Evolutionary conservation across 192 early-diverging fungal genomes (phyloP).

Genomic region (Backusella morwellensis): DNA sequence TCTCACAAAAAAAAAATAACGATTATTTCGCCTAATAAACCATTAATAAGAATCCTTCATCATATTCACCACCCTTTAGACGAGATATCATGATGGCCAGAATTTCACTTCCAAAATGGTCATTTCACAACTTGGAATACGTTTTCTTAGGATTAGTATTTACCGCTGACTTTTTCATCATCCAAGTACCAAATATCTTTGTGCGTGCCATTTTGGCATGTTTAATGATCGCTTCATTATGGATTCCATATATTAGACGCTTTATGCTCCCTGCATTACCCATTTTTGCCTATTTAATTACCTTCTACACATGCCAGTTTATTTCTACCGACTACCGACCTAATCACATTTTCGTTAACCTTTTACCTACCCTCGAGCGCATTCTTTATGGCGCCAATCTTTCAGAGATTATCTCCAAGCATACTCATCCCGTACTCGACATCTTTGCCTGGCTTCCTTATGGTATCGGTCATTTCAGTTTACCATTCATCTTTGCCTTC

Average conservation of each 20-base stretch:
- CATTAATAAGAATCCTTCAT: background rate
- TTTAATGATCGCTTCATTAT: slow-evolving; percentile 4
- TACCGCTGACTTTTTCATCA: slow-evolving; percentile 39
- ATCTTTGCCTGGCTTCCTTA: slow-evolving; percentile 68
- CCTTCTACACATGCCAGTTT: slow-evolving; percentile 52
- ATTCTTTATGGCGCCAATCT: slow-evolving; percentile 65
- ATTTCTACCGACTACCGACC: slow-evolving; percentile 50
- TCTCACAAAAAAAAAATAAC: background rate
- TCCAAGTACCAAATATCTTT: slow-evolving; percentile 35
- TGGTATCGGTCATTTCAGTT: slow-evolving; percentile 63
- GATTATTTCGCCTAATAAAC: background rate
- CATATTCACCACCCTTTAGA: background rate
- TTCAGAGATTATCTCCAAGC: slow-evolving; percentile 49
- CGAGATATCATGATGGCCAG: background rate
- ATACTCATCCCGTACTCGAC: slow-evolving; percentile 50
- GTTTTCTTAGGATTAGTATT: slow-evolving; percentile 40
- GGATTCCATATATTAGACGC: slow-evolving; percentile 40
- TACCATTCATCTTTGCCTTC: slow-evolving; percentile 52
- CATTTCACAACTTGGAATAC: slow-evolving; percentile 45
- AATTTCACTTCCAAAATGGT: slow-evolving; percentile 21
- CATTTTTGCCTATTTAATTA: slow-evolving; percentile 51
- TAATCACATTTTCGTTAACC: slow-evolving; percentile 56
- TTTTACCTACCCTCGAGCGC: slow-evolving; percentile 62
- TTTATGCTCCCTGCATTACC: slow-evolving; percentile 50
- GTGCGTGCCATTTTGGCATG: slow-evolving; percentile 2